A percentile compares a stretch with the other conserved stretches of the same genome.
Evolutionary conservation across 2,329 filamentous ascomycete species (phyloP).

Genomic region (Fusarium circinatum): DNA sequence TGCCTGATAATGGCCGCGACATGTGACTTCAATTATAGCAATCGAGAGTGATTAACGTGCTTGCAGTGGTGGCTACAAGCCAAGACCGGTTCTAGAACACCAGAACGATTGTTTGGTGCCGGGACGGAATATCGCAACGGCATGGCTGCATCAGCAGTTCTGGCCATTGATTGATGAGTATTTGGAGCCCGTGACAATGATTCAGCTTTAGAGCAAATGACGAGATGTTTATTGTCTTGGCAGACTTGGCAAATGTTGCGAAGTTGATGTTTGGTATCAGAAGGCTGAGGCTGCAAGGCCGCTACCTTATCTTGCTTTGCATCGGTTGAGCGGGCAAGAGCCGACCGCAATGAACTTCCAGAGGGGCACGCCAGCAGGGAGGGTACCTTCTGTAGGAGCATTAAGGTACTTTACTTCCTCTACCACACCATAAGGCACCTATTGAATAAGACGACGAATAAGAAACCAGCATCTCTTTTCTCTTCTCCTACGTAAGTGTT

Average conservation of each 20-base stretch:
- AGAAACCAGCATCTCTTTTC: not conserved
- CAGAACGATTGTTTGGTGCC: not conserved
- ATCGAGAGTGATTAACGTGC: conserved; percentile 1
- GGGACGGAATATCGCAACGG: not conserved
- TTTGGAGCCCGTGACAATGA: conserved; percentile 7
- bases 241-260: not conserved
- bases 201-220: conserved; percentile 30
- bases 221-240: conserved; percentile 30
- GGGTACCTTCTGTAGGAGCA: too few relatives aligned
- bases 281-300: not conserved
- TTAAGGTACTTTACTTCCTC: too few relatives aligned
- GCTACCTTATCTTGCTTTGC: not conserved
- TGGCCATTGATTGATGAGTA: not conserved
- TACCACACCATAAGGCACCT: too few relatives aligned
- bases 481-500: not conserved
- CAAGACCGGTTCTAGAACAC: conserved; percentile 23
- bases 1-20: not conserved
- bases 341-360: not conserved
- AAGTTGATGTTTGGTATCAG: not conserved
- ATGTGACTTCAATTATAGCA: conserved; percentile 7
- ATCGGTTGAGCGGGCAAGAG: not conserved
- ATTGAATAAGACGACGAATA: too few relatives aligned
- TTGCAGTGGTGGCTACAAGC: conserved; percentile 12
- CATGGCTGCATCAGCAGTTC: not conserved
- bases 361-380: too few relatives aligned